Conservation (phyloP, 495 filamentous ascomycete genomes). For the Penicillium steckii region DNA sequence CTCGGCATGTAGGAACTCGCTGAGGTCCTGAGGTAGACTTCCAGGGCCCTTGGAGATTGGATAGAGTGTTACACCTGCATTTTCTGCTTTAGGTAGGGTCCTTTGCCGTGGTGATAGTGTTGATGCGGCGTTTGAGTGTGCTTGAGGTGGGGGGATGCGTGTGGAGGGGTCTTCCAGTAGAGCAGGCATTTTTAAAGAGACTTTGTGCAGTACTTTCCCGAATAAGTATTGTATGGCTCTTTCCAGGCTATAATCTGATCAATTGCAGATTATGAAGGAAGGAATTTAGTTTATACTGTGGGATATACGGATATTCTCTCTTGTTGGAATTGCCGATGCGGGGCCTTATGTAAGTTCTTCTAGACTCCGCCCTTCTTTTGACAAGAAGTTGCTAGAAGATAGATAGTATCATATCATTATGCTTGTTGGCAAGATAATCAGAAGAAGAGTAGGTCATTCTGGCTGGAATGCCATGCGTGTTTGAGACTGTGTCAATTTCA, state of each 20-base stretch:
- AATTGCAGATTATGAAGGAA: too few relatives aligned
- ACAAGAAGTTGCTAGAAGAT: not conserved
- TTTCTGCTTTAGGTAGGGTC: conserved; percentile 69
- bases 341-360: not conserved
- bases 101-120: conserved; percentile 71
- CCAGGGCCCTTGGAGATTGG: conserved; percentile 66
- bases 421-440: too few relatives aligned
- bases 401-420: too few relatives aligned
- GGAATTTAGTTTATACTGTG: too few relatives aligned
- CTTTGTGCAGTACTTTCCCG: not conserved
- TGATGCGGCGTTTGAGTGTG: conserved; percentile 50
- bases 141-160: conserved; percentile 52
- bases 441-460: too few relatives aligned
- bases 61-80: conserved; percentile 79
- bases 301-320: too few relatives aligned
- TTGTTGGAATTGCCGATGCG: not conserved
- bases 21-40: conserved; percentile 47
- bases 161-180: conserved; percentile 78
- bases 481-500: too few relatives aligned
- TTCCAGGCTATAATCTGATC: too few relatives aligned
- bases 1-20: conserved; percentile 75
- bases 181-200: conserved; percentile 33
- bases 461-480: too few relatives aligned
- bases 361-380: not conserved
- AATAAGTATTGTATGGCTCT: not conserved